Evolutionary conservation across 1,139 yeast species (phyloP).

Genomic region (Suhomyces coccinellae): DNA sequence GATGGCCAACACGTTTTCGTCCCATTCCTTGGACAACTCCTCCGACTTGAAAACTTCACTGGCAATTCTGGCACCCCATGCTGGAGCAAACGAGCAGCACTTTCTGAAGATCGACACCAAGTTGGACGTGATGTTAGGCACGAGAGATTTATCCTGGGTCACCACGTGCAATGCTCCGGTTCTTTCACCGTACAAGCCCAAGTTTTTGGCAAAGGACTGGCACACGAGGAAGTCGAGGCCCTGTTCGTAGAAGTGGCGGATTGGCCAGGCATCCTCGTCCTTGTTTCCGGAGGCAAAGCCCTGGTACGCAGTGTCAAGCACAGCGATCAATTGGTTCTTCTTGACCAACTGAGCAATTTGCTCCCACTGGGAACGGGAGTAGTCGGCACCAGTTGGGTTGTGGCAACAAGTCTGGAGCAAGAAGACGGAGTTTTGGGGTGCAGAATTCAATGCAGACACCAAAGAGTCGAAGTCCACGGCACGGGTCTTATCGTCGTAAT

Average conservation of each 20-base stretch:
- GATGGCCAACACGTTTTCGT: conserved; percentile 32
- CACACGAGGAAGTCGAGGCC: conserved; percentile 29
- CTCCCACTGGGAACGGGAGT: conserved; percentile 82
- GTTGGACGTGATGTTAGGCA: conserved; percentile 25
- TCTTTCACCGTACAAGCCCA: conserved; percentile 50
- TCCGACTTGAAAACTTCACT: conserved; percentile 26
- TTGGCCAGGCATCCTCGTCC: conserved; percentile 27
- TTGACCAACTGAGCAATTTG: conserved; percentile 38
- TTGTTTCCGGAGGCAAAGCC: conserved; percentile 45
- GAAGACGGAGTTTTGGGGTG: conserved; percentile 35
- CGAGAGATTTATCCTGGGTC: conserved; percentile 23
- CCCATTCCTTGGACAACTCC: conserved; percentile 34
- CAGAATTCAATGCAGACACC: conserved; percentile 28
- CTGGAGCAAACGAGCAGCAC: conserved; percentile 48
- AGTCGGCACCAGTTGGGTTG: conserved; percentile 97
- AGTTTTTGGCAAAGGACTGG: conserved; percentile 47
- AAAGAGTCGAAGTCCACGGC: conserved; percentile 33
- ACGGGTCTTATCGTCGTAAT: conserved; percentile 32
- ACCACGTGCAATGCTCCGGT: conserved; percentile 45
- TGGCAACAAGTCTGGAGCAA: conserved; percentile 87
- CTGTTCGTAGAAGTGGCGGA: conserved; percentile 18
- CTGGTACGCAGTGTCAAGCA: conserved; percentile 96
- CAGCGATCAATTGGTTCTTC: conserved; percentile 64
- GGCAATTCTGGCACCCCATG: conserved; percentile 47
- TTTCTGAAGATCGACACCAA: conserved; percentile 35